Evolutionary conservation across 1,284 basidiomycete genomes (phyloP), one percentile per base, ranked within the genome.

Genomic region (Termitomyces sp.): DNA sequence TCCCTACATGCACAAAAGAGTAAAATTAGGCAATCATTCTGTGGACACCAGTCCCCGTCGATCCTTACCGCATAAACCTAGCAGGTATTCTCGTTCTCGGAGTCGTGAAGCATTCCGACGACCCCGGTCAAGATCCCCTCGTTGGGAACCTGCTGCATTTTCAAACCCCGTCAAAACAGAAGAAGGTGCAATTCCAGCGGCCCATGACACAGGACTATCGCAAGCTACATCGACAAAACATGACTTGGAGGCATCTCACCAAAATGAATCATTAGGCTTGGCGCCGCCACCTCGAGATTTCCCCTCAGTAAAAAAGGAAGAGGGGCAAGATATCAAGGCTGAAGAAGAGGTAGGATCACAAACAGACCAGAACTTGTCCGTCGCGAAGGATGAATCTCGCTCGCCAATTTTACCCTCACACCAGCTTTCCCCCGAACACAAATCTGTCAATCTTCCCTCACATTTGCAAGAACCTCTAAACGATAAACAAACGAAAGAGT

Each of bases 21-120:
- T 70, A 44, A 70, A 68, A 58, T 60, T 72, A 31, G 73, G 70
- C 24, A 70, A 70, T 42, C 72, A 71, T 59, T 69, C 75, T 9
- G 67, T 70, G 26, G 58, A 55, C 44, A 50, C 60, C 26, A 64
- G 63, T 47, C 62, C 68, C 24, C 65, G 62, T 26, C 59, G 61
- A 31, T 31, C 19, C 36, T 46, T 53, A 19, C 54, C 52, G 10
- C 49, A 17, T 34, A 50, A 45, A 47, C 33, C 50, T 38, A 31
- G 34, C 21, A 55, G 33, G 17, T 47, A 39, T 30, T 58, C 46
- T 48, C 58, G 47, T 39, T 56, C 45, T 48, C 59, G 54, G 42
- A 61, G 56, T 55, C 53, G 55, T 38, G 49, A 56, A 15, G 44
- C 53, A 21, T 10, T 41, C 15, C 51, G 49, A 34, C 55, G 43